Evolutionary conservation across 176 grass and related monocot genomes (phyloP).

Genomic region (Rhynchospora pubera): DNA sequence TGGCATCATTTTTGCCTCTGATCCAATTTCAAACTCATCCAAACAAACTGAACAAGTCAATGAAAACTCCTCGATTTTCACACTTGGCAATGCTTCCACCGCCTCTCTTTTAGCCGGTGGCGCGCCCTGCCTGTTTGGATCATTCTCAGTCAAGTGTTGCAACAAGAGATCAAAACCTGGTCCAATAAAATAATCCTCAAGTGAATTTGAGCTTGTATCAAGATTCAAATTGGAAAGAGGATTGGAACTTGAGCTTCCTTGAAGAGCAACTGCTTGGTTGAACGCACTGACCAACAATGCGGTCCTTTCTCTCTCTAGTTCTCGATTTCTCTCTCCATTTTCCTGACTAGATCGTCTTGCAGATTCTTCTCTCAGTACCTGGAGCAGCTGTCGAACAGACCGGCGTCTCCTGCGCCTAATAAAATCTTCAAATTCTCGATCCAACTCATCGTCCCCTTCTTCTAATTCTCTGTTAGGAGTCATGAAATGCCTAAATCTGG

Average conservation of each 20-base stretch:
- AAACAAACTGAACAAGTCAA: slow-evolving; percentile 86
- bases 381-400: slow-evolving; percentile 52
- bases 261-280: slow-evolving; percentile 65
- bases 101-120: slow-evolving; percentile 83
- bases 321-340: slow-evolving; percentile 19
- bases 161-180: slow-evolving; percentile 71
- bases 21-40: slow-evolving; percentile 76
- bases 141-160: slow-evolving; percentile 84
- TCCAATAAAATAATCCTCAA: slow-evolving; percentile 78
- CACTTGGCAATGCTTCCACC: slow-evolving; percentile 60
- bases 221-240: slow-evolving; percentile 30
- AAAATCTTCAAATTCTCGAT: slow-evolving; percentile 78
- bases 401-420: slow-evolving; percentile 52
- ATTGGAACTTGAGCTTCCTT: slow-evolving; percentile 53
- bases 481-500: slow-evolving; percentile 3
- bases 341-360: slow-evolving; percentile 19
- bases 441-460: slow-evolving; percentile 61
- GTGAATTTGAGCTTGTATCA: slow-evolving; percentile 26
- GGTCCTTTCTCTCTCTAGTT: slow-evolving; percentile 42
- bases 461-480: slow-evolving; percentile 34
- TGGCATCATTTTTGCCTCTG: slow-evolving; percentile 73
- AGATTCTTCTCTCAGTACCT: slow-evolving; percentile 71
- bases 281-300: slow-evolving; percentile 62
- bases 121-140: slow-evolving; percentile 56
- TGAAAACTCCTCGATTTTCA: slow-evolving; percentile 44